Base-by-base conservation (phyloP, 257 asterid genomes). In the Plantago elongata region DNA sequence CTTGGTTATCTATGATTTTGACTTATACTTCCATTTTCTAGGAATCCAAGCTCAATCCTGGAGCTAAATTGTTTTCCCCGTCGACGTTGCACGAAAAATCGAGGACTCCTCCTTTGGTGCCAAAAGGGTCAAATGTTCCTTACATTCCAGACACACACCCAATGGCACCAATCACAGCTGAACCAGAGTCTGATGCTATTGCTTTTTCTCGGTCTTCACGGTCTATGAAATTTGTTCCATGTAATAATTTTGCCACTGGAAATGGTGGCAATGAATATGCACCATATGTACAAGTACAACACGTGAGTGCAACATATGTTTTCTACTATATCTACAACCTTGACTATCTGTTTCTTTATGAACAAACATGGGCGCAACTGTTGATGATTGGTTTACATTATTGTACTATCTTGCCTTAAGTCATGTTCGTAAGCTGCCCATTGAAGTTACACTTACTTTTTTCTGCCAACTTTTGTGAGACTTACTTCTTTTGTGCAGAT, bases 11-110 rank as follows among this genome's bases (percentile, higher is more conserved):
- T 34, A 34, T 34, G 5, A 7, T 34, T 34, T 4, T 34, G 5
- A 34, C 5, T 34, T 34, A 34, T 34, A 34, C 40, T 34, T 60
- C 47, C 56, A 70, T 51, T 72, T 61, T 60, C 61, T 54, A 86
- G 97, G 94, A 82, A 66, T 86, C 84, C 62, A 89, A 86, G 81
- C 95, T 89, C 82, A 89, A 89, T 74, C 97, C 97, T 27, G 84
- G 77, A 75, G 97, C 97, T 54, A 86, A 84, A 77, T 65, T 78
- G 48, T 89, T 86, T 75, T 79, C 82, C 65, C 97, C 97, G 43
- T 86, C 94, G 3, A n/a, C 62, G 71, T 37, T 63, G 64, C 81
- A 69, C 51, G 82, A 74, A 50, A 78, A 75, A 73, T 60, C 79
- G 3, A 83, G 60, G 51, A 77, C 84, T 16, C 81, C 93, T 75